Base-by-base conservation (phyloP, 2,329 filamentous ascomycete species). In the Monilinia polystroma region DNA sequence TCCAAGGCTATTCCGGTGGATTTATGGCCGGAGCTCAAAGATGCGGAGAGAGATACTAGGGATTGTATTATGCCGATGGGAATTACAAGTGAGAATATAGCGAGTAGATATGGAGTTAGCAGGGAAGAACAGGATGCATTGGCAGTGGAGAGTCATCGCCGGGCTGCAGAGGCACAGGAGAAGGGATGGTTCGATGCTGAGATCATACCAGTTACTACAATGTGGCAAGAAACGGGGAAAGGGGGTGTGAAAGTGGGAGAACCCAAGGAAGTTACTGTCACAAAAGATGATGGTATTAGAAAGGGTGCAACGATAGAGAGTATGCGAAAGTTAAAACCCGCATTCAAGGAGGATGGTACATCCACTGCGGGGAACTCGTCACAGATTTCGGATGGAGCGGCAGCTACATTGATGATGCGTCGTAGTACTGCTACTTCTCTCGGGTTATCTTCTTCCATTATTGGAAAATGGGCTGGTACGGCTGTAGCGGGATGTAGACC, bases 1-100 rank as follows among this genome's bases (percentile, higher is more conserved):
- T 87, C 82, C 35, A 82, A 87, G 67, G 93, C 93, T n/a, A 95
- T 97, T 54, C 93, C 93, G 0, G 88, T 87, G 0, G 86, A 92
- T 70, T 79, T 92, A 14, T 97, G 92, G 92, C 87, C 90, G 0
- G 87, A 85, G 63, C 80, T 97, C 68, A 85, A 81, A 73, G 84
- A 89, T 1, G 87, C 84, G 4, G 78, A 80, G 1, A 83, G 89
- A 74, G 88, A 96, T 70, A 90, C 91, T 4, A 81, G 85, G 53
- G 93, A 97, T 77, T 97, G 93, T 77, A 87, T 97, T 76, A 96
- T 97, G 93, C 87, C 89, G 72, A 97, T 97, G 93, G 93, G 93
- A 0, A 79, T 94, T 67, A 97, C 93, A 16, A 89, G 87, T 6
- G 93, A 97, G 82, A 97, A 96, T 73, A 92, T 97, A 0, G 92